Evolutionary conservation across 177 flowering plant genomes (phyloP).

Genomic region (Vitis hybrid): DNA sequence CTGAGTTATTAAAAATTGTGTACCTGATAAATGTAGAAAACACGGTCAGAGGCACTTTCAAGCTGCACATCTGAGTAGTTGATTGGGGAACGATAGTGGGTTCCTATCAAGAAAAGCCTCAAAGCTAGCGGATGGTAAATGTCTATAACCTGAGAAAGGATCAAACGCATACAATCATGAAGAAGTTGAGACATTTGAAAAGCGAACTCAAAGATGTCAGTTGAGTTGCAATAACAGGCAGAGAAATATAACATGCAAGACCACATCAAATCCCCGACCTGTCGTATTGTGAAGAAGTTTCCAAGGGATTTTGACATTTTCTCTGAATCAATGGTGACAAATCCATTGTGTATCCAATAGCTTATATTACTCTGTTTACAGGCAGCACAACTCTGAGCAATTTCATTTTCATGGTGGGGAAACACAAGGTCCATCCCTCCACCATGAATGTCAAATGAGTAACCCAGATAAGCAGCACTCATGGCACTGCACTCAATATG

Average conservation of each 20-base stretch:
- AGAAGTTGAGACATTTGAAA: background rate
- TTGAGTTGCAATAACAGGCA: background rate
- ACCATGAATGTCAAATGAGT: constrained; percentile 94
- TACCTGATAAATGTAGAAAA: constrained; percentile 96
- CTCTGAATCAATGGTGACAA: constrained; percentile 82
- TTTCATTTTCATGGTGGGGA: constrained; percentile 99
- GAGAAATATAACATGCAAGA: background rate
- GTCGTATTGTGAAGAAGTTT: constrained; percentile 93
- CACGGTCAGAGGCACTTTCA: constrained; percentile 91
- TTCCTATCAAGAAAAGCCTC: constrained; percentile 83
- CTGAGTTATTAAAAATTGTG: background rate
- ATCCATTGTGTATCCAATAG: constrained; percentile 98
- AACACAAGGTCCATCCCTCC: constrained; percentile 99
- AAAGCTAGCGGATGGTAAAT: constrained; percentile 91
- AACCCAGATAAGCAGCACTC: constrained; percentile 93
- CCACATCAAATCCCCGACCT: constrained; percentile 40
- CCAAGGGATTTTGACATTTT: constrained; percentile 99
- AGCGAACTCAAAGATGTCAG: background rate
- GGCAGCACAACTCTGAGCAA: constrained; percentile 98
- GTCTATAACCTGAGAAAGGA: constrained; percentile 64
- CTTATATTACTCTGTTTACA: constrained; percentile 63
- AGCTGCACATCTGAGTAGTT: constrained; percentile 77
- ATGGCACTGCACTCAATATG: constrained; percentile 99
- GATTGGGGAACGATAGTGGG: constrained; percentile 91
- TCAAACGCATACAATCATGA: background rate